phyloP scores from a whole-genome alignment of 2,329 filamentous ascomycete species.

The Colletotrichum caudatum region DNA sequence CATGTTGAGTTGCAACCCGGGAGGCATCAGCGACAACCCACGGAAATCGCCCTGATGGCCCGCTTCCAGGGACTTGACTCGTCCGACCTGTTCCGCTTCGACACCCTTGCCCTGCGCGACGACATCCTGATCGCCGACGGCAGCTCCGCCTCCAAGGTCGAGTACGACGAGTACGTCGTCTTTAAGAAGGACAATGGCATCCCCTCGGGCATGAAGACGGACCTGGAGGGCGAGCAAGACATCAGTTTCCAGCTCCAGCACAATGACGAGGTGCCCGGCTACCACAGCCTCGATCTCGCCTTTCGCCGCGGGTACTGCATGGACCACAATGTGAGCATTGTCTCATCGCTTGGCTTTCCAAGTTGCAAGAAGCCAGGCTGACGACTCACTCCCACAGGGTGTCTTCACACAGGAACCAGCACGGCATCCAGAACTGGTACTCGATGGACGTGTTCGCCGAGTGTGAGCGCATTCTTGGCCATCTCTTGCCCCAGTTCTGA shows the following conservation, averaged over 20 bases:
- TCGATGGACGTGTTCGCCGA: slow-evolving; percentile 53
- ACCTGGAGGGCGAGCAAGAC: slow-evolving; percentile 33
- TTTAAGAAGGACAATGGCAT: slow-evolving; percentile 46
- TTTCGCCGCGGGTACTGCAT: slow-evolving; percentile 49
- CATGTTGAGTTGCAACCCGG: slow-evolving; percentile 32
- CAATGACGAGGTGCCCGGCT: slow-evolving; percentile 49
- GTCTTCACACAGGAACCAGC: slow-evolving; percentile 35
- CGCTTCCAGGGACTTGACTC: slow-evolving; percentile 39
- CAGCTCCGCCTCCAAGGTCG: slow-evolving; percentile 49
- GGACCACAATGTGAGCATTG: slow-evolving; percentile 45
- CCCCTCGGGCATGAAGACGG: slow-evolving; percentile 14
- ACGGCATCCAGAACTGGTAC: slow-evolving; percentile 25
- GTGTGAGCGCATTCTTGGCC: slow-evolving; percentile 46
- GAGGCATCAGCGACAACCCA: slow-evolving; percentile 16
- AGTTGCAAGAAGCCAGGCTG: neutral
- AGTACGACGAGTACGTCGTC: slow-evolving; percentile 55
- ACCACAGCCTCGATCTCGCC: slow-evolving; percentile 50
- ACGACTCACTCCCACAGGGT: slow-evolving; percentile 20
- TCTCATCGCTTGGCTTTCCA: neutral
- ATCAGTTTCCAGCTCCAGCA: slow-evolving; percentile 51
- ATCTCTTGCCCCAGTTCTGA: neutral
- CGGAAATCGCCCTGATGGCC: slow-evolving; percentile 34
- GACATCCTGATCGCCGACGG: slow-evolving; percentile 51
- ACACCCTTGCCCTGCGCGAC: slow-evolving; percentile 49
- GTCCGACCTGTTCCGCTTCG: slow-evolving; percentile 54